Evolutionary conservation across 441 rosid species (phyloP).

Genomic region (Adansonia gregorii): DNA sequence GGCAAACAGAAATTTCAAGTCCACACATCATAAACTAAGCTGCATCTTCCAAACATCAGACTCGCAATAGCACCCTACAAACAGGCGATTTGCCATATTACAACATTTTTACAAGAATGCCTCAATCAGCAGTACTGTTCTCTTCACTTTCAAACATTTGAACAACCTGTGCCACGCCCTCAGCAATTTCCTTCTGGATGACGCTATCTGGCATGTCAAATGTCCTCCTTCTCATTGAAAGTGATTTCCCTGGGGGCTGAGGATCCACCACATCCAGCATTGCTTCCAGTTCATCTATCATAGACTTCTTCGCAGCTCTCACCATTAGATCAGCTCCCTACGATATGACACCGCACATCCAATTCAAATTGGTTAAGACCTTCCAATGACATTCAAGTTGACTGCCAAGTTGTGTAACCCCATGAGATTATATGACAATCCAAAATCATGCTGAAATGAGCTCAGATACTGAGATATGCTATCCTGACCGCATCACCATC

Average conservation of each 20-base stretch:
- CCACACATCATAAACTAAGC: constrained; percentile 10
- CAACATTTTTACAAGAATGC: constrained; percentile 13
- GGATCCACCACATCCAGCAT: constrained; percentile 92
- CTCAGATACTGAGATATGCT: neutral
- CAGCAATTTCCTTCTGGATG: constrained; percentile 70
- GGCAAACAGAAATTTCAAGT: constrained; percentile 8
- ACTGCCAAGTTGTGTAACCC: neutral
- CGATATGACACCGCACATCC: constrained; percentile 19
- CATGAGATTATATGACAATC: neutral
- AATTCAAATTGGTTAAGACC: neutral
- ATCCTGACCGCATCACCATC: neutral
- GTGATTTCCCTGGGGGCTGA: constrained; percentile 65
- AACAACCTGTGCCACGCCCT: constrained; percentile 84
- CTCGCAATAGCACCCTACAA: neutral
- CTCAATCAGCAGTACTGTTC: neutral
- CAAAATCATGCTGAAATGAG: neutral
- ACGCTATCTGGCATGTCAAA: constrained; percentile 81
- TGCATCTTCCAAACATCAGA: constrained; percentile 17
- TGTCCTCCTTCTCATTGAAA: constrained; percentile 75
- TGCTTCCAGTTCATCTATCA: constrained; percentile 88
- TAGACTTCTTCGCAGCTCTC: constrained; percentile 72
- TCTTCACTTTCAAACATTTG: constrained; percentile 62
- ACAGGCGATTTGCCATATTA: neutral
- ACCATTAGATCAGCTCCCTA: constrained; percentile 89
- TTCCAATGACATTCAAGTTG: neutral